A percentile compares a stretch with the other conserved stretches of the same genome.
Conservation (phyloP, 2,329 filamentous ascomycete species). For the Monosporascus sp. region DNA sequence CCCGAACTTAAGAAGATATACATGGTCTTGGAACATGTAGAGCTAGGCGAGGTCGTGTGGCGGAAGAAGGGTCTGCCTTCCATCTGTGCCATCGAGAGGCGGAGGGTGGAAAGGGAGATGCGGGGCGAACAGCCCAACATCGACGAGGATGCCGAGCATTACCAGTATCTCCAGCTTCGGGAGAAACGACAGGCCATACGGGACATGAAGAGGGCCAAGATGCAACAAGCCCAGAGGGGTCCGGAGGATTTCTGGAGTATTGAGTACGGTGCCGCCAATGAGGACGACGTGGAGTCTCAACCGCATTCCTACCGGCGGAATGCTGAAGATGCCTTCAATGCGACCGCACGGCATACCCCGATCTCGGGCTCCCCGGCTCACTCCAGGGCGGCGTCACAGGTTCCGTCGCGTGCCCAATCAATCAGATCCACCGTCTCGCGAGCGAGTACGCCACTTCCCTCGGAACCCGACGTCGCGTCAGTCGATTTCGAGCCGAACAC, state of each 20-base stretch:
- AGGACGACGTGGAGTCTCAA: slow-evolving; percentile 40
- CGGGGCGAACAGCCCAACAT: slow-evolving; percentile 50
- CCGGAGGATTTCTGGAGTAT: slow-evolving; percentile 75
- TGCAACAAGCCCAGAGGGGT: slow-evolving; percentile 43
- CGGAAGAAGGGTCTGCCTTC: slow-evolving; percentile 80
- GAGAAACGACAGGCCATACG: slow-evolving; percentile 55
- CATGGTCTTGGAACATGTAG: slow-evolving; percentile 92
- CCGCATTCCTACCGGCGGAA: slow-evolving; percentile 17
- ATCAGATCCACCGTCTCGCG: slow-evolving; percentile 35
- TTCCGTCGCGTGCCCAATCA: slow-evolving; percentile 45
- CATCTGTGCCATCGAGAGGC: slow-evolving; percentile 77
- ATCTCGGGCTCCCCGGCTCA: slow-evolving; percentile 17
- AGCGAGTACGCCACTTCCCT: slow-evolving; percentile 26
- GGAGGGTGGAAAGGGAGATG: slow-evolving; percentile 70
- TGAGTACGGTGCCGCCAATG: slow-evolving; percentile 65
- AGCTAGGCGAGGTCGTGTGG: slow-evolving; percentile 92
- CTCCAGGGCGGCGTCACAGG: slow-evolving; percentile 38
- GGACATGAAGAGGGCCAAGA: slow-evolving; percentile 52
- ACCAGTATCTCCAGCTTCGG: slow-evolving; percentile 54
- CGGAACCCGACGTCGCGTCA: slow-evolving; percentile 29
- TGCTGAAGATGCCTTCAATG: slow-evolving; percentile 12
- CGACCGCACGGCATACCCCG: slow-evolving; percentile 12
- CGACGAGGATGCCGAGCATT: slow-evolving; percentile 54
- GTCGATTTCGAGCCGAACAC: slow-evolving; percentile 36
- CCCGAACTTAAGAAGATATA: slow-evolving; percentile 96